Evolutionary conservation across 2,329 filamentous ascomycete species (phyloP).

Genomic region (Akanthomyces dipterigenus): DNA sequence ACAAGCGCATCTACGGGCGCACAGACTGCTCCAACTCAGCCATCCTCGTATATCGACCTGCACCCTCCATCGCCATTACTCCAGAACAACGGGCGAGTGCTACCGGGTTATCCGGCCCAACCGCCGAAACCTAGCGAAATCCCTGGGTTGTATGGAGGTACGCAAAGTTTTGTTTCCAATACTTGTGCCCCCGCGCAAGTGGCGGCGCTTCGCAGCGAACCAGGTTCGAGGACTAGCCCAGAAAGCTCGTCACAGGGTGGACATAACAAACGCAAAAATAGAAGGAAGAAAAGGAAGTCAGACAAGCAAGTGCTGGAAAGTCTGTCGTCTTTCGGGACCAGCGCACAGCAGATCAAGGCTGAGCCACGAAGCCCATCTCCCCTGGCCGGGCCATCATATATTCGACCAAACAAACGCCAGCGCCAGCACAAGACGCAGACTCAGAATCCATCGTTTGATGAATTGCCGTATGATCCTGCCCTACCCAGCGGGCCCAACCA

Average conservation of each 20-base stretch:
- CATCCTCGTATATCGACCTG: slow-evolving; percentile 20
- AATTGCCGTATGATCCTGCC: slow-evolving; percentile 6
- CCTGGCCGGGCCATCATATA: slow-evolving; percentile 43
- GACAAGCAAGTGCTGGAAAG: slow-evolving; percentile 41
- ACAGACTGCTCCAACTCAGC: not conserved
- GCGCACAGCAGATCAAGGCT: slow-evolving; percentile 52
- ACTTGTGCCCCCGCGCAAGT: slow-evolving; percentile 43
- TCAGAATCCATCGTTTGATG: slow-evolving; percentile 14
- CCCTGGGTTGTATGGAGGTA: not conserved
- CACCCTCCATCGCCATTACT: slow-evolving; percentile 55
- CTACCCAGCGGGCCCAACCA: slow-evolving; percentile 12
- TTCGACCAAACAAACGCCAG: slow-evolving; percentile 51
- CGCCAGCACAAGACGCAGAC: slow-evolving; percentile 39
- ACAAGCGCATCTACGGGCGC: not conserved
- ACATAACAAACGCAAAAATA: slow-evolving; percentile 39
- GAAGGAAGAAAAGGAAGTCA: slow-evolving; percentile 46
- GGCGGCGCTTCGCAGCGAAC: slow-evolving; percentile 47
- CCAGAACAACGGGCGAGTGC: slow-evolving; percentile 63
- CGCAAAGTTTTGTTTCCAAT: slow-evolving; percentile 12
- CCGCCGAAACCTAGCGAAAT: not conserved
- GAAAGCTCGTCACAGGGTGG: slow-evolving; percentile 53
- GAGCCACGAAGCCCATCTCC: slow-evolving; percentile 61
- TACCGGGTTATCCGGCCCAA: slow-evolving; percentile 70
- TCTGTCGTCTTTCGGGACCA: slow-evolving; percentile 24
- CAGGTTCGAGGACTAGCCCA: slow-evolving; percentile 44